phyloP scores from a whole-genome alignment of 2,329 filamentous ascomycete species.

The Anthostomella pinea region DNA sequence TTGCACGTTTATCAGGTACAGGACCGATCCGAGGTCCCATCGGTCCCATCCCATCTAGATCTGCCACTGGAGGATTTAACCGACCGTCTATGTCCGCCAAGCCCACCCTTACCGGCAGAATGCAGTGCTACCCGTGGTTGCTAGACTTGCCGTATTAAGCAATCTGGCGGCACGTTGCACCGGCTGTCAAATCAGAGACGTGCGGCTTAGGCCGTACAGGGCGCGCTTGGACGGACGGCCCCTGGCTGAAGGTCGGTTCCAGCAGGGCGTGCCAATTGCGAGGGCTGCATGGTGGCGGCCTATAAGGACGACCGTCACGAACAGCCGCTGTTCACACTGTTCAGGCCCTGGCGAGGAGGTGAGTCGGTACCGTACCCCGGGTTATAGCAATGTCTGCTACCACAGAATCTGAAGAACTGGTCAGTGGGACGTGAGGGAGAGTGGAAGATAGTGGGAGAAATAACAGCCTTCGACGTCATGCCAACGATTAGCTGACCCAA shows the following conservation, averaged over 20 bases:
- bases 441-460: no score
- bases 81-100: slow-evolving; percentile 9
- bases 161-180: slow-evolving; percentile 5
- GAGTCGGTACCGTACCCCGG: not conserved
- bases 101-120: slow-evolving; percentile 1
- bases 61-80: slow-evolving; percentile 10
- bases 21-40: slow-evolving; percentile 12
- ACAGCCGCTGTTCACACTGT: no score
- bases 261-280: no score
- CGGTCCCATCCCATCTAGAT: slow-evolving; percentile 7
- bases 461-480: slow-evolving; percentile 22
- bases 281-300: no score
- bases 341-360: not conserved
- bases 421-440: not conserved
- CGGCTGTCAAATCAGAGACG: slow-evolving; percentile 13
- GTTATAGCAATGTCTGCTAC: not conserved
- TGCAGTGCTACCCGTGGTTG: slow-evolving; percentile 8
- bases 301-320: no score
- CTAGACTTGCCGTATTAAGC: slow-evolving; percentile 3
- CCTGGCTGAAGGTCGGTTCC: not conserved
- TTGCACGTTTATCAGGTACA: slow-evolving; percentile 15
- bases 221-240: not conserved
- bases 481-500: slow-evolving; percentile 1
- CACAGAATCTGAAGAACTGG: not conserved
- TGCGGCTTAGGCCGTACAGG: slow-evolving; percentile 16